phyloP scores from a whole-genome alignment of 139 green algal genomes.

The Picochlorum sp. region DNA sequence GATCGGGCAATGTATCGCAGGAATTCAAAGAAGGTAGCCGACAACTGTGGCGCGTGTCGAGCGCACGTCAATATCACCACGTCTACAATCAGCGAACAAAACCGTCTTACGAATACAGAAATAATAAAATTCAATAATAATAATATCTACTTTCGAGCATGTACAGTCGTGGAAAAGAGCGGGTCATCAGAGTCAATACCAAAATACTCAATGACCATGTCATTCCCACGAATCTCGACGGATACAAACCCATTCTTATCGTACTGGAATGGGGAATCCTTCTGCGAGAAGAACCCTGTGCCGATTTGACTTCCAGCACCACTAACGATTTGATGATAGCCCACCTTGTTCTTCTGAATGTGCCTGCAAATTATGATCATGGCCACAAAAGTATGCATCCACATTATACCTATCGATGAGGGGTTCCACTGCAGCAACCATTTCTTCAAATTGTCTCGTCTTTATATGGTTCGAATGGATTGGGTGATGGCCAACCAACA shows the following conservation, averaged over 20 bases:
- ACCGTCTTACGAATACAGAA: background rate
- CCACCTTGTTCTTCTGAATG: slow-evolving; percentile 7
- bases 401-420: slow-evolving; percentile 37
- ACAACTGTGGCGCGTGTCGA: no score
- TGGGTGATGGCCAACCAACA: slow-evolving; percentile 67
- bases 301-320: slow-evolving; percentile 10
- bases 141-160: background rate
- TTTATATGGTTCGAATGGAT: slow-evolving; percentile 14
- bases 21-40: no score
- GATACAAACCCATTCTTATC: slow-evolving; percentile 17
- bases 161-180: background rate
- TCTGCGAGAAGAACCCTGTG: slow-evolving; percentile 6
- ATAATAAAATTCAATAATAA: slow-evolving; percentile 1
- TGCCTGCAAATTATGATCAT: slow-evolving; percentile 68
- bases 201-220: slow-evolving; percentile 15
- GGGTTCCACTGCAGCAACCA: slow-evolving; percentile 34
- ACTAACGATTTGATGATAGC: slow-evolving; percentile 20
- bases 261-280: slow-evolving; percentile 21
- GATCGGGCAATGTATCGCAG: no score
- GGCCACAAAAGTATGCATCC: slow-evolving; percentile 47
- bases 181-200: slow-evolving; percentile 14
- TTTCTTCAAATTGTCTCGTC: slow-evolving; percentile 30
- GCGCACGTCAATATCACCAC: no score
- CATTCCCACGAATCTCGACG: background rate
- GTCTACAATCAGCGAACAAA: no score